A percentile compares a stretch with the other conserved stretches of the same genome.
phyloP scores from a whole-genome alignment of 108 stramenopile species.

The Cyclotella distinguenda region DNA sequence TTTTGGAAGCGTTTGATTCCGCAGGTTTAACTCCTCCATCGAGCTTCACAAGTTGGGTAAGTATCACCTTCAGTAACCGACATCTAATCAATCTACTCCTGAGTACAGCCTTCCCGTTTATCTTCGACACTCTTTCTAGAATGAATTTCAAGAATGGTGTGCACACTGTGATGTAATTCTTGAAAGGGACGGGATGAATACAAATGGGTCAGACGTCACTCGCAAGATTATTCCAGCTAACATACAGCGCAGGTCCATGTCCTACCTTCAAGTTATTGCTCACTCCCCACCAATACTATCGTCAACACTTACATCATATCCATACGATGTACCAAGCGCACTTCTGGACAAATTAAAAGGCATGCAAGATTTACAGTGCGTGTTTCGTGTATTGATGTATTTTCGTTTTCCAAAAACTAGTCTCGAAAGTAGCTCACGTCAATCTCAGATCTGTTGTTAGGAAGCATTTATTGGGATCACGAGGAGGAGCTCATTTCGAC shows the following conservation, averaged over 20 bases:
- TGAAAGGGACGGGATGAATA: too few species aligned
- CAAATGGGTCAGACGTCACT: constrained; percentile 1
- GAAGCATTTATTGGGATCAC: constrained; percentile 11
- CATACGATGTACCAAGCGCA: constrained; percentile 28
- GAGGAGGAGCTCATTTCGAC: constrained; percentile 45
- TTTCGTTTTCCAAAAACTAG: neutral
- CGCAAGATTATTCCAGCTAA: constrained; percentile 13
- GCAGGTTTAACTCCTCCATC: constrained; percentile 46
- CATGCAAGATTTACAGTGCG: constrained; percentile 35
- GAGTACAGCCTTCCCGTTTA: neutral
- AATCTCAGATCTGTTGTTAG: constrained; percentile 18
- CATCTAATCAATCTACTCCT: neutral
- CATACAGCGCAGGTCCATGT: constrained; percentile 17
- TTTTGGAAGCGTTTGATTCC: constrained; percentile 49
- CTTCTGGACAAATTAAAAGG: constrained; percentile 32
- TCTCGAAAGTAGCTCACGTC: neutral
- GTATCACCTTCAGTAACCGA: neutral
- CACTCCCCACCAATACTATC: constrained; percentile 18
- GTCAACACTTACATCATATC: constrained; percentile 1
- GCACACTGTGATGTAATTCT: constrained; percentile 29
- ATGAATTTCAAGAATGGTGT: constrained; percentile 25
- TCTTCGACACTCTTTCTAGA: neutral
- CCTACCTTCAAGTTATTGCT: constrained; percentile 38
- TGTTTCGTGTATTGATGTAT: neutral
- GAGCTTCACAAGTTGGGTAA: constrained; percentile 48